Evolutionary conservation across 2,329 filamentous ascomycete genomes (phyloP).

Genomic region (Diplodia mutila): DNA sequence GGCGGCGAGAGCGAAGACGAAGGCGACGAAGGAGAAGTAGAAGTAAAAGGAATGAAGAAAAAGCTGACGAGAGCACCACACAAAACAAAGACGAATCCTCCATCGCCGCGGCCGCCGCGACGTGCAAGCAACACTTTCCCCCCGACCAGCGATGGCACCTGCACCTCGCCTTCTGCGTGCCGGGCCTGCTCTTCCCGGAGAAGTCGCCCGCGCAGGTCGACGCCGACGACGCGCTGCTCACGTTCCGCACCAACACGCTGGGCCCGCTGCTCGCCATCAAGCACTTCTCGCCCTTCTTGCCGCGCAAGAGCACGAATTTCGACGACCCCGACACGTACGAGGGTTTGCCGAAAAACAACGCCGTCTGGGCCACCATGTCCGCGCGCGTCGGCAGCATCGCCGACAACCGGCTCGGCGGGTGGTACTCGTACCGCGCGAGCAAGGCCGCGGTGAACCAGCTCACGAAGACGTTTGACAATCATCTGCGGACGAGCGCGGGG

Average conservation of each 20-base stretch:
- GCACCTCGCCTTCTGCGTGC: conserved; percentile 69
- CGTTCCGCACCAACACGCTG: conserved; percentile 73
- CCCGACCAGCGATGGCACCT: conserved; percentile 41
- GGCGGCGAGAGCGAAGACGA: neutral
- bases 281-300: conserved; percentile 71
- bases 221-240: conserved; percentile 63
- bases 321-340: conserved; percentile 30
- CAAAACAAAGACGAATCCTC: conserved; percentile 61
- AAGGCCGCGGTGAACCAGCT: conserved; percentile 76
- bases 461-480: conserved; percentile 72
- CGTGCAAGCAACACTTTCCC: conserved; percentile 59
- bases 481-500: conserved; percentile 60
- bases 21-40: neutral
- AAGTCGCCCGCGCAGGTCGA: conserved; percentile 70
- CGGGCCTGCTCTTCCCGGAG: conserved; percentile 74
- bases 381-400: conserved; percentile 75
- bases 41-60: too few relatives aligned
- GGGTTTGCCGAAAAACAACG: conserved; percentile 50
- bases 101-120: conserved; percentile 60
- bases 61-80: neutral
- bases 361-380: conserved; percentile 75
- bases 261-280: conserved; percentile 78
- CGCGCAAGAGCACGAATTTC: conserved; percentile 56
- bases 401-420: conserved; percentile 75
- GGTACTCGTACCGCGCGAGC: conserved; percentile 79